A percentile compares a stretch with the other conserved stretches of the same genome.
Evolutionary conservation across 805 yeast species (phyloP).

Genomic region (Kuraishia ogatae): DNA sequence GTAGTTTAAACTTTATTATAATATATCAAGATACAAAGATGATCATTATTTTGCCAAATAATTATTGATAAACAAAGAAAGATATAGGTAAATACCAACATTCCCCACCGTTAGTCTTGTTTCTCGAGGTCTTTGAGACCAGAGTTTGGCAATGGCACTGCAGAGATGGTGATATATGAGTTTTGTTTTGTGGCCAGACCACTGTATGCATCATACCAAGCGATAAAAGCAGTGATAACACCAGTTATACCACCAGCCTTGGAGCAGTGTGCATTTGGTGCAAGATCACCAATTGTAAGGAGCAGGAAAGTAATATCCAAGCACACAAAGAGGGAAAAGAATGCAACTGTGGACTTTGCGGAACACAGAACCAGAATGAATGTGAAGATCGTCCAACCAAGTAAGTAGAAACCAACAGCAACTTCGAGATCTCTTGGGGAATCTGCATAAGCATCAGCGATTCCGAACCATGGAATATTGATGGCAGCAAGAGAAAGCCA

Average conservation of each 20-base stretch:
- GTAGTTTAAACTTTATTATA: too few species aligned
- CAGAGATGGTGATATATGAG: slow-evolving; percentile 38
- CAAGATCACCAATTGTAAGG: slow-evolving; percentile 42
- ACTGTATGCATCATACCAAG: slow-evolving; percentile 66
- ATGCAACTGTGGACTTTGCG: slow-evolving; percentile 43
- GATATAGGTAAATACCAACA: too few species aligned
- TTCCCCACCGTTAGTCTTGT: background rate
- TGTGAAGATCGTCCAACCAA: slow-evolving; percentile 61
- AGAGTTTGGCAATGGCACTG: slow-evolving; percentile 19
- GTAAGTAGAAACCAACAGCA: slow-evolving; percentile 47
- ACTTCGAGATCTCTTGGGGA: slow-evolving; percentile 35
- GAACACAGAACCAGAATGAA: slow-evolving; percentile 49
- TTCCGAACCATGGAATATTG: slow-evolving; percentile 47
- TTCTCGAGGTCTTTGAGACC: slow-evolving; percentile 10
- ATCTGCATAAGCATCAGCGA: slow-evolving; percentile 34
- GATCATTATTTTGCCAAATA: background rate
- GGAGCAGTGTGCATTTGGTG: slow-evolving; percentile 27
- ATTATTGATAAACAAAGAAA: too few species aligned
- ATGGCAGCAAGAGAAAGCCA: slow-evolving; percentile 73
- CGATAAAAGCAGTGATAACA: slow-evolving; percentile 48
- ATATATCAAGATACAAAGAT: background rate
- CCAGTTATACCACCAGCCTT: slow-evolving; percentile 62
- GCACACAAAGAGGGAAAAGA: slow-evolving; percentile 42
- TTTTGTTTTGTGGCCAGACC: slow-evolving; percentile 60
- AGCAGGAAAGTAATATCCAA: slow-evolving; percentile 47